Conservation (phyloP, 768 basidiomycete genomes). For the Mycena filopes region DNA sequence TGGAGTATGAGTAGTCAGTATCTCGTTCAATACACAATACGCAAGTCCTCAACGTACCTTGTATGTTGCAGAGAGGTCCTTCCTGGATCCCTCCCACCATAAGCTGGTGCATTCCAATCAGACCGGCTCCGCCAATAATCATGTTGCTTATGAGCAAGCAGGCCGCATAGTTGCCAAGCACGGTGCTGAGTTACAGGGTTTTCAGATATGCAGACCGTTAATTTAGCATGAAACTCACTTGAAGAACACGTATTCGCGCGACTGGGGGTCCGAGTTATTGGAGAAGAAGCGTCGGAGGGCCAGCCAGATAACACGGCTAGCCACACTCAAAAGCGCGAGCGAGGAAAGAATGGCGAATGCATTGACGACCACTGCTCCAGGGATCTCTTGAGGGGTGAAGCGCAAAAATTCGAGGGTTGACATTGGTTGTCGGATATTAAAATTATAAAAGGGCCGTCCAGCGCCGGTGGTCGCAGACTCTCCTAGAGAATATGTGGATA, state of each 20-base stretch:
- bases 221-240: too few relatives aligned
- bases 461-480: constrained; percentile 32
- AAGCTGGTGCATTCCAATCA: constrained; percentile 66
- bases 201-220: too few relatives aligned
- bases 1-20: constrained; percentile 37
- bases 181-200: too few relatives aligned
- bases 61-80: constrained; percentile 67
- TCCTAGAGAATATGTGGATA: constrained; percentile 39
- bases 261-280: constrained; percentile 34
- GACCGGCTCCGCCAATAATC: constrained; percentile 61
- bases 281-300: constrained; percentile 47
- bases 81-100: constrained; percentile 52
- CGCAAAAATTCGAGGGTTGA: constrained; percentile 39
- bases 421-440: constrained; percentile 24
- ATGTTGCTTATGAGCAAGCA: constrained; percentile 71
- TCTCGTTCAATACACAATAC: not conserved
- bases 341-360: constrained; percentile 65
- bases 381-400: constrained; percentile 45
- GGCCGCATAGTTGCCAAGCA: constrained; percentile 74
- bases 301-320: constrained; percentile 59
- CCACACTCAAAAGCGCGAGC: constrained; percentile 62
- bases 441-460: constrained; percentile 25
- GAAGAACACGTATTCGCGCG: constrained; percentile 70
- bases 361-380: constrained; percentile 58
- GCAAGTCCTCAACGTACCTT: constrained; percentile 56